A percentile compares a stretch with the other conserved stretches of the same genome.
Evolutionary conservation across 768 basidiomycete species (phyloP).

Genomic region (Porpolomopsis calyptriformis): DNA sequence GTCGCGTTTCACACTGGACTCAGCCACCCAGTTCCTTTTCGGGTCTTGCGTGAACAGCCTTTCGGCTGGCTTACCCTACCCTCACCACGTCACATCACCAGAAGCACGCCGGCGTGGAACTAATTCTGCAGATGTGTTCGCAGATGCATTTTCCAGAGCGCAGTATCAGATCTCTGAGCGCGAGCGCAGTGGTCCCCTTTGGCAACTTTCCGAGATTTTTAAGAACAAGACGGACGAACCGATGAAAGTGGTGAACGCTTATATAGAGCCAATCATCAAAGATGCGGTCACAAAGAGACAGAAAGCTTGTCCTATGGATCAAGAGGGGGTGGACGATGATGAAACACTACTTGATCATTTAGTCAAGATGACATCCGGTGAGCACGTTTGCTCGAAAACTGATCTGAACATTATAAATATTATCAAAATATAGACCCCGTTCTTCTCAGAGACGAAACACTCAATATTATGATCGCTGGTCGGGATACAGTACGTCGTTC

Average conservation of each 20-base stretch:
- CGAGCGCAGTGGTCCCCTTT: conserved; percentile 26
- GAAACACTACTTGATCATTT: conserved; percentile 48
- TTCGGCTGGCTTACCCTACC: conserved; percentile 40
- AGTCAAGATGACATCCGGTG: conserved; percentile 37
- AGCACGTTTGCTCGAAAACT: conserved; percentile 13
- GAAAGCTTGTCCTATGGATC: background rate
- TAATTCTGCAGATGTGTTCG: conserved; percentile 35
- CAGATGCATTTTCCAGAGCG: conserved; percentile 37
- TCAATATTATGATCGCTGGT: conserved; percentile 48
- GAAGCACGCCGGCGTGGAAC: conserved; percentile 11
- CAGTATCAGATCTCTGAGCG: conserved; percentile 31
- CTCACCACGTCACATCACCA: conserved; percentile 22
- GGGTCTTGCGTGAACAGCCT: conserved; percentile 42
- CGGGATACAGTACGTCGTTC: conserved; percentile 37
- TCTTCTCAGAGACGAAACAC: conserved; percentile 35
- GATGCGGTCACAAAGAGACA: conserved; percentile 31
- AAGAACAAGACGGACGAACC: conserved; percentile 31
- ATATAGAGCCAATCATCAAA: conserved; percentile 40
- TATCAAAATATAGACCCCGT: conserved; percentile 20
- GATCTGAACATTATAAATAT: background rate
- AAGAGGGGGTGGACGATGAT: conserved; percentile 26
- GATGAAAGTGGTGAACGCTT: conserved; percentile 35
- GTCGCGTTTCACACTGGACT: conserved; percentile 49
- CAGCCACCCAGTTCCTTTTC: conserved; percentile 53
- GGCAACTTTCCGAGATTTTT: conserved; percentile 46